A percentile compares a stretch with the other conserved stretches of the same genome.
Evolutionary conservation across 1,139 yeast species (phyloP).

Genomic region (Diutina pseudorugosa): DNA sequence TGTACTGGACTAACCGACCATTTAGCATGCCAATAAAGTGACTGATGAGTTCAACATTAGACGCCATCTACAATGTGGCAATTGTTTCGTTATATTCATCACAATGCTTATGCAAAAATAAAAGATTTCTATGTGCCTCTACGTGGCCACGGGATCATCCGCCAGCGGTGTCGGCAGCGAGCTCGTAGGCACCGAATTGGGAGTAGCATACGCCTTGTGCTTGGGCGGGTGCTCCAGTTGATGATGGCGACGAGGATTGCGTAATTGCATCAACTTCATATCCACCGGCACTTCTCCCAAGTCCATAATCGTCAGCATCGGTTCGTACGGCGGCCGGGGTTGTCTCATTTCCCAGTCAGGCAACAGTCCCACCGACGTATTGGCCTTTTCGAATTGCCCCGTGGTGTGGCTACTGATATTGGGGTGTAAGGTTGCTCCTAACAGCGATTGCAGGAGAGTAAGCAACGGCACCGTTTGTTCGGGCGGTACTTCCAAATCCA

Average conservation of each 20-base stretch:
- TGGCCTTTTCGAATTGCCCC: background rate
- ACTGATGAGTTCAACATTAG: no score
- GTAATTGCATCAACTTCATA: constrained; percentile 2
- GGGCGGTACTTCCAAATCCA: background rate
- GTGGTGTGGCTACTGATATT: background rate
- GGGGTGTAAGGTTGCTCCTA: background rate
- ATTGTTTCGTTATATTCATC: background rate
- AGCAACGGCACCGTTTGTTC: constrained; percentile 4
- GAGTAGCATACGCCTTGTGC: background rate
- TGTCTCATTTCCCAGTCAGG: constrained; percentile 1
- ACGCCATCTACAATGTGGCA: no score
- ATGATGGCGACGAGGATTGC: background rate
- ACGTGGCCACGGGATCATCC: background rate
- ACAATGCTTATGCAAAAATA: background rate
- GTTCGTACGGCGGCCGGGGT: constrained; percentile 1
- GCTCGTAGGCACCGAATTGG: background rate
- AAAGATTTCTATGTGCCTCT: background rate
- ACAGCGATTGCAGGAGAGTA: constrained; percentile 2
- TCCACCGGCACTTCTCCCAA: constrained; percentile 3
- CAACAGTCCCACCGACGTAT: background rate
- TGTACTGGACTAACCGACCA: no score
- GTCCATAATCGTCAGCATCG: constrained; percentile 3
- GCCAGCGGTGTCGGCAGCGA: background rate
- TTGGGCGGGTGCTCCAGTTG: background rate
- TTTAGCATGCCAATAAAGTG: no score